Percentiles rank a stretch among this genome's conserved stretches.
These are phyloP conservation scores for Pichia paraexigua DNA, from an alignment of 805 yeast genomes.

Conservation along the genomic window DNA sequence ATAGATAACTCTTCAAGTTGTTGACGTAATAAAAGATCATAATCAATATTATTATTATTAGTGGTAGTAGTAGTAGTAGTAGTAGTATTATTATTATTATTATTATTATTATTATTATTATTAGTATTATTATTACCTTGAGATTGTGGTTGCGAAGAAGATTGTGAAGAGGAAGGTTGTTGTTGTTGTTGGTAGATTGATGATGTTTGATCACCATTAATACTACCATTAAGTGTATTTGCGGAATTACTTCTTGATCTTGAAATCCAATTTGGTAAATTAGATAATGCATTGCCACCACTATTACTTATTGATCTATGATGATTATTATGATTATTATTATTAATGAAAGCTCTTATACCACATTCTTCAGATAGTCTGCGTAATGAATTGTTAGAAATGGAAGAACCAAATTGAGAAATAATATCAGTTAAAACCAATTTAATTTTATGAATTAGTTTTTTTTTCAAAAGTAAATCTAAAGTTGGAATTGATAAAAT, in stretches of 20 bases:
- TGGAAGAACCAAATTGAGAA: conserved; percentile 47
- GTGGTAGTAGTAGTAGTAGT: no score
- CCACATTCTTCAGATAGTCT: conserved; percentile 92
- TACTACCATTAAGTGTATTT: conserved; percentile 5
- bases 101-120: no score
- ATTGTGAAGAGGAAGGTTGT: background rate
- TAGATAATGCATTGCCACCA: conserved; percentile 5
- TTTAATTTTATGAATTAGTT: conserved; percentile 54
- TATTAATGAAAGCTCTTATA: conserved; percentile 27
- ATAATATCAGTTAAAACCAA: conserved; percentile 50
- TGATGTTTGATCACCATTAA: conserved; percentile 19
- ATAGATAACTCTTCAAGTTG: conserved; percentile 25
- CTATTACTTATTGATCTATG: conserved; percentile 18
- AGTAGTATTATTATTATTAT: no score
- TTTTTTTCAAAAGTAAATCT: conserved; percentile 47
- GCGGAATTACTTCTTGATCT: conserved; percentile 9
- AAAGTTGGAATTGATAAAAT: conserved; percentile 66
- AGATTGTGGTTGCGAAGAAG: background rate
- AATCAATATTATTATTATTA: conserved; percentile 14
- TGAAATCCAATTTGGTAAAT: conserved; percentile 6
- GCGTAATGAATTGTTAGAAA: conserved; percentile 65
- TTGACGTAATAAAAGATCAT: conserved; percentile 22
- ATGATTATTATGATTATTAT: conserved; percentile 10
- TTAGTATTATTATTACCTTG: conserved; percentile 11
- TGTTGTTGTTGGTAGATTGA: conserved; percentile 4